phyloP scores from a whole-genome alignment of 352 stramenopile genomes.

The Pseudoperonospora humuli region DNA sequence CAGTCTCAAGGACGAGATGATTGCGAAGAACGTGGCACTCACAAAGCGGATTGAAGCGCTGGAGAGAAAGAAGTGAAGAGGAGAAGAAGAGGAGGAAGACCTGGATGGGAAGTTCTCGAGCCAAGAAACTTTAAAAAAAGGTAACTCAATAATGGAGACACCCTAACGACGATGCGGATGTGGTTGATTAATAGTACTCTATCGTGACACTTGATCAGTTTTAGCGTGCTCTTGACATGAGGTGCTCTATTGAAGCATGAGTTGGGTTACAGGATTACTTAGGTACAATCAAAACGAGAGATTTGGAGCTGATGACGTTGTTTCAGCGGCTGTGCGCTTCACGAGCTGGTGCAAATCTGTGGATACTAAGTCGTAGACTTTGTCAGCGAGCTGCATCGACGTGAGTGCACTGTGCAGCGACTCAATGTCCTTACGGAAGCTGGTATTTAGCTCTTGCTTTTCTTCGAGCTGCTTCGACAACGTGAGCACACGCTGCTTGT shows the following conservation, averaged over 20 bases:
- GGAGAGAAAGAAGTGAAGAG: slow-evolving; percentile 53
- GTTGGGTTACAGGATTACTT: slow-evolving; percentile 5
- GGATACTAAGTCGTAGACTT: slow-evolving; percentile 48
- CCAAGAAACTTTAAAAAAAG: background rate
- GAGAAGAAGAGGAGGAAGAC: background rate
- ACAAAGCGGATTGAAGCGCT: slow-evolving; percentile 65
- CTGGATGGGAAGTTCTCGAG: no score
- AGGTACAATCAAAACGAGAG: slow-evolving; percentile 3
- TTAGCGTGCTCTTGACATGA: no score
- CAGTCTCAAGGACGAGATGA: slow-evolving; percentile 57
- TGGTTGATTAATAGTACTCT: slow-evolving; percentile 10
- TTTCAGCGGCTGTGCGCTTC: slow-evolving; percentile 12
- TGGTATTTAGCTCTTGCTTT: slow-evolving; percentile 43
- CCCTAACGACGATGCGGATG: slow-evolving; percentile 2
- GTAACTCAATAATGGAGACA: slow-evolving; percentile 10
- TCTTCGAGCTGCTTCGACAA: slow-evolving; percentile 50
- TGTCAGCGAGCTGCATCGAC: slow-evolving; percentile 50
- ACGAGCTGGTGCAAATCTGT: slow-evolving; percentile 46
- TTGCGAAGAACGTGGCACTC: slow-evolving; percentile 63
- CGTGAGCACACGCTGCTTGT: slow-evolving; percentile 42
- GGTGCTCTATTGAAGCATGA: slow-evolving; percentile 11
- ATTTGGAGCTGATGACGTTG: background rate
- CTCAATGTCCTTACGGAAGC: slow-evolving; percentile 61
- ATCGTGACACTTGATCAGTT: no score
- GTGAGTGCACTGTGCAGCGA: slow-evolving; percentile 54